Conservation (phyloP, 352 stramenopile genomes). For the Pythium chondricola region DNA sequence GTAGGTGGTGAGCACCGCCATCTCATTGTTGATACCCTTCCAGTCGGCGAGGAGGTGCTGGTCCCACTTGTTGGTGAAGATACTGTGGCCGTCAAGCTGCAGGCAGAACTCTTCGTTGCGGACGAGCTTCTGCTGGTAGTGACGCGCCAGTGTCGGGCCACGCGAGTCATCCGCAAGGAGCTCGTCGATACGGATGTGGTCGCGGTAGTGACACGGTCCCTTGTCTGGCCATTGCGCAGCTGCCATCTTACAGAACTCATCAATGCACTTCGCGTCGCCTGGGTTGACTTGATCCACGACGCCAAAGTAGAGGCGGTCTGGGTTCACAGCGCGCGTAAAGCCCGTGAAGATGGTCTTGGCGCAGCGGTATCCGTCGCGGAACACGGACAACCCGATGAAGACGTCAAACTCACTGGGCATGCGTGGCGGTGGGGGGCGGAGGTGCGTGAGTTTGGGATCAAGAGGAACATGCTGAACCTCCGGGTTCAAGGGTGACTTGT, state of each 20-base stretch:
- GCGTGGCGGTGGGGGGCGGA: slow-evolving; percentile 54
- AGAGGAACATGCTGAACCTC: slow-evolving; percentile 73
- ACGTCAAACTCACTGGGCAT: slow-evolving; percentile 49
- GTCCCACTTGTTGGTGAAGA: slow-evolving; percentile 85
- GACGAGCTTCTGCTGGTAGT: slow-evolving; percentile 78
- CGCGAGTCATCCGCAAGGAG: slow-evolving; percentile 60
- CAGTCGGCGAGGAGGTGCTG: slow-evolving; percentile 65
- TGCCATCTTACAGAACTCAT: slow-evolving; percentile 77
- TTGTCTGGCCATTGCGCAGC: slow-evolving; percentile 54
- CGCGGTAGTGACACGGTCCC: slow-evolving; percentile 55
- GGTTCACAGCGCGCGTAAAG: slow-evolving; percentile 60
- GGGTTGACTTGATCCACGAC: slow-evolving; percentile 80
- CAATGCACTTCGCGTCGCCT: slow-evolving; percentile 58
- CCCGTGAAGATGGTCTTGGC: slow-evolving; percentile 78
- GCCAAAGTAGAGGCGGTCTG: slow-evolving; percentile 70
- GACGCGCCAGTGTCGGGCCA: slow-evolving; percentile 68
- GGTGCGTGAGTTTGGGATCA: slow-evolving; percentile 18
- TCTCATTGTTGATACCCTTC: slow-evolving; percentile 73
- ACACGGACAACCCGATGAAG: slow-evolving; percentile 76
- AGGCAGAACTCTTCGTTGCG: slow-evolving; percentile 78
- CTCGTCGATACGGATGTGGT: slow-evolving; percentile 71
- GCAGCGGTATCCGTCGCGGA: slow-evolving; percentile 75
- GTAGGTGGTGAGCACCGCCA: slow-evolving; percentile 79
- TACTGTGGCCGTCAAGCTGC: slow-evolving; percentile 77
- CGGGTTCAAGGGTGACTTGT: slow-evolving; percentile 44